Evolutionary conservation across 345 rosid genomes (phyloP).

Genomic region (Eucalyptus caleyi): DNA sequence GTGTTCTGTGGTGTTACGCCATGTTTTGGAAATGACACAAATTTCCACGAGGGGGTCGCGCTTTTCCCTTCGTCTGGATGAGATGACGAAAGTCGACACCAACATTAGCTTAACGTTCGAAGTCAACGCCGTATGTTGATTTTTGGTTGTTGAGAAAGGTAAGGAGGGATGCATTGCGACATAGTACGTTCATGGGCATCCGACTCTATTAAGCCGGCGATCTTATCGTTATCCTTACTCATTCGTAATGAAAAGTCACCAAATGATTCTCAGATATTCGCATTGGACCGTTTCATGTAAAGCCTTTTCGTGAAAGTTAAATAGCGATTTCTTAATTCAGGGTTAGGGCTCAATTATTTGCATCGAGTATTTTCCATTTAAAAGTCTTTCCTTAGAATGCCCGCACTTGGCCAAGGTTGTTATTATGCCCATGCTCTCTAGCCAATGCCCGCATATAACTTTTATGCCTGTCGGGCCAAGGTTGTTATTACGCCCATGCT

Average conservation of each 20-base stretch:
- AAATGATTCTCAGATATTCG: not conserved
- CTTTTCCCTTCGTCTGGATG: not conserved
- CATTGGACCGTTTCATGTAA: not conserved
- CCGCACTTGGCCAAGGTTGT: not conserved
- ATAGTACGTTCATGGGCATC: not conserved
- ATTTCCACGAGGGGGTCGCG: not conserved
- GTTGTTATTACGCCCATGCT: not conserved
- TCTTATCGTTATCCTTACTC: too few species aligned
- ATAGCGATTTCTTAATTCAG: fast-evolving
- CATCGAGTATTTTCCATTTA: not conserved
- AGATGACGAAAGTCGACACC: not conserved
- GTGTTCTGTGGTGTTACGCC: not conserved
- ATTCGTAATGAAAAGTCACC: not conserved
- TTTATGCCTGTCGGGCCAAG: not conserved
- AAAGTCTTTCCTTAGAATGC: not conserved
- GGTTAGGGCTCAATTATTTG: not conserved
- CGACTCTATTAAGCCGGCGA: not conserved
- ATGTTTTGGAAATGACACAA: not conserved
- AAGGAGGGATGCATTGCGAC: not conserved
- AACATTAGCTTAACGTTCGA: not conserved
- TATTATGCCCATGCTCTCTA: not conserved
- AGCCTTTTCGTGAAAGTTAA: not conserved
- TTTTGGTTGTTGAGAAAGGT: not conserved
- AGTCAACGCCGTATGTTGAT: not conserved
- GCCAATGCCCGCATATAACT: not conserved